These are phyloP conservation scores for Stereum hirsutum DNA, from an alignment of 1,284 basidiomycete genomes.

Conservation along the genomic window DNA sequence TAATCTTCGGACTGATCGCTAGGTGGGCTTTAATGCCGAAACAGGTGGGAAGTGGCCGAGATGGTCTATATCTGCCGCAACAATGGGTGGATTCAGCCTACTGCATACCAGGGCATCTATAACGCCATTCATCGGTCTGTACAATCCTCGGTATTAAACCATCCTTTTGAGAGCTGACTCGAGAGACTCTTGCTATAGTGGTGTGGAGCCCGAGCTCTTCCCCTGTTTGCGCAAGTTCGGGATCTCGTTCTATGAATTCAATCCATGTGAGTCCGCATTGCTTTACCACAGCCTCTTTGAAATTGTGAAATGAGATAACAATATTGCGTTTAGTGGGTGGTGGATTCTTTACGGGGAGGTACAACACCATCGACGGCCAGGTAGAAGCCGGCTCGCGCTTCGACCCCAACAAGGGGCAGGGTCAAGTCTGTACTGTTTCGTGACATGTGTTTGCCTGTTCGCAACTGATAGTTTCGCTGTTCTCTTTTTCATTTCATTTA, in stretches of 20 bases:
- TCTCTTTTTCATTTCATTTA: background rate
- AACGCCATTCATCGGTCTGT: conserved; percentile 37
- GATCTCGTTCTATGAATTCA: conserved; percentile 52
- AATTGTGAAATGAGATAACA: background rate
- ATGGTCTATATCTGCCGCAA: conserved; percentile 47
- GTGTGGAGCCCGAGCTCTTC: conserved; percentile 52
- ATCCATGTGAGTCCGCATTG: conserved; percentile 26
- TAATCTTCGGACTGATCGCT: background rate
- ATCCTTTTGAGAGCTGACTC: background rate
- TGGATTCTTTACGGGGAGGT: conserved; percentile 29
- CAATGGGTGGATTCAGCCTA: conserved; percentile 53
- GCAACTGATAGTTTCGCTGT: background rate
- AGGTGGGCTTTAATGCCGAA: too few species aligned
- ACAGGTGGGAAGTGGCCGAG: conserved; percentile 53
- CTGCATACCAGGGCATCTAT: conserved; percentile 61
- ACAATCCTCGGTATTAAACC: background rate
- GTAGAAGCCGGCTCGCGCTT: conserved; percentile 30
- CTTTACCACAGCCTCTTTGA: background rate
- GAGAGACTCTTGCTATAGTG: conserved; percentile 11
- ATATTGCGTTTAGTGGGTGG: conserved; percentile 20
- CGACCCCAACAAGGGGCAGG: conserved; percentile 23
- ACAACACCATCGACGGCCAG: conserved; percentile 18
- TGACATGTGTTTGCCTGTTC: background rate
- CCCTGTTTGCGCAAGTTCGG: conserved; percentile 55
- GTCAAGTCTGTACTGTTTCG: conserved; percentile 13